Base-by-base conservation (phyloP, 2,329 filamentous ascomycete genomes). In the Paraphaeosphaeria minitans region DNA sequence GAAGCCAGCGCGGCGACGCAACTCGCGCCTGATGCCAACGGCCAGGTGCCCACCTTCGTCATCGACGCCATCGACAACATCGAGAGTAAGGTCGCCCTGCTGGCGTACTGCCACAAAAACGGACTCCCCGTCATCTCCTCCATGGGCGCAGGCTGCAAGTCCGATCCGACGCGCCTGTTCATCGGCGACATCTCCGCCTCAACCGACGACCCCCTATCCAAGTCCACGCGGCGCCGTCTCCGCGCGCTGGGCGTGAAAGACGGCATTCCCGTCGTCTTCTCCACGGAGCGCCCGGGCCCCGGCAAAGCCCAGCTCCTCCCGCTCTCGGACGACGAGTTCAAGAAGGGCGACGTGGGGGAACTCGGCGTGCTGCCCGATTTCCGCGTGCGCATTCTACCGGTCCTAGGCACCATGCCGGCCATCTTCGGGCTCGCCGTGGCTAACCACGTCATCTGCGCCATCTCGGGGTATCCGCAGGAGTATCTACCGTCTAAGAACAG, bases 1-100 rank as follows among this genome's bases (percentile, higher is more conserved):
- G 87, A 84, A 48, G 76, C 81, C 16, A 87, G 82, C 10, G 93
- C 93, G 0, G 84, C 85, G 7, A 74, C 79, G 12, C 80, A 97
- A 62, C 80, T 99, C 43, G 86, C 80, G 0, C 81, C 86, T 0
- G 93, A 92, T 41, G 48, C 48, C 88, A 78, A 81, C 65, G 87
- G 82, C 16, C 85, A 84, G 72, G 83, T 83, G 68, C 93, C 93
- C 1, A 89, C 94, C 68, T 99, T 89, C 71, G 87, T 99, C n/a
- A 87, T 99, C 37, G 95, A 99, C 77, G 96, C 94, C 22, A 99
- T 99, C 66, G 95, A 99, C 77, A 98, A 99, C 73, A 98, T 99
- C 62, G 92, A 97, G 53, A 96, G 92, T 55, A 99, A 99, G 80
- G 94, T 99, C 3, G 90, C 89, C 19, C 81, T 99, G 55, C 82